Conservation (phyloP, 129 eudicot species). For the Helianthus tuberosus region DNA sequence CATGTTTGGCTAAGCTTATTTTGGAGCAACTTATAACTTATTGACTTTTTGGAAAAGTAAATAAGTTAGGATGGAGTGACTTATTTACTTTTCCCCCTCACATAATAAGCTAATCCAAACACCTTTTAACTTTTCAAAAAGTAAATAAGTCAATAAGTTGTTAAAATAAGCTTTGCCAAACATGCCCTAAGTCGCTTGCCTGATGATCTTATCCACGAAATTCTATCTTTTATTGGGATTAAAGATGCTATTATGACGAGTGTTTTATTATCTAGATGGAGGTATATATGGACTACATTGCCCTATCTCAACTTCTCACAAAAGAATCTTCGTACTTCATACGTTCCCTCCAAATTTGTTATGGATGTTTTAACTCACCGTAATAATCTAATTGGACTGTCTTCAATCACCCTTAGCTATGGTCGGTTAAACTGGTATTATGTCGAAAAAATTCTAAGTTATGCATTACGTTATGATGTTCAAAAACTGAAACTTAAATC, state of each 20-base stretch:
- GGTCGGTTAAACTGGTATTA: not conserved
- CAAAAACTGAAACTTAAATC: not conserved
- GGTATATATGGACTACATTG: constrained; percentile 9
- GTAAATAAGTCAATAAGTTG: no score
- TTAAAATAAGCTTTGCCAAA: no score
- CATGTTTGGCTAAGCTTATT: no score
- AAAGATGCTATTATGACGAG: not conserved
- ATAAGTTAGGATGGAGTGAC: no score
- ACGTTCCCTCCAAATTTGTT: not conserved
- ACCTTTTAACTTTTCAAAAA: no score
- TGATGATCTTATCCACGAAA: constrained; percentile 8
- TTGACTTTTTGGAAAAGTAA: no score
- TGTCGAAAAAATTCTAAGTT: not conserved
- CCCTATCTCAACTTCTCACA: constrained; percentile 13
- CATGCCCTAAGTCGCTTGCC: constrained; percentile 14
- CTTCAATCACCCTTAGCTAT: not conserved
- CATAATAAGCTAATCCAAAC: no score
- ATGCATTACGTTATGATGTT: not conserved
- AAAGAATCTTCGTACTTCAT: no score
- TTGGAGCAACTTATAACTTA: no score
- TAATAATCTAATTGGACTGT: not conserved
- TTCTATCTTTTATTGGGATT: not conserved
- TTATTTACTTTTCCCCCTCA: no score
- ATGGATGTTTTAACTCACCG: constrained; percentile 10
- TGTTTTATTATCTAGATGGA: constrained; percentile 11